Base-by-base conservation (phyloP, 345 rosid species). In the Moringa oleifera region DNA sequence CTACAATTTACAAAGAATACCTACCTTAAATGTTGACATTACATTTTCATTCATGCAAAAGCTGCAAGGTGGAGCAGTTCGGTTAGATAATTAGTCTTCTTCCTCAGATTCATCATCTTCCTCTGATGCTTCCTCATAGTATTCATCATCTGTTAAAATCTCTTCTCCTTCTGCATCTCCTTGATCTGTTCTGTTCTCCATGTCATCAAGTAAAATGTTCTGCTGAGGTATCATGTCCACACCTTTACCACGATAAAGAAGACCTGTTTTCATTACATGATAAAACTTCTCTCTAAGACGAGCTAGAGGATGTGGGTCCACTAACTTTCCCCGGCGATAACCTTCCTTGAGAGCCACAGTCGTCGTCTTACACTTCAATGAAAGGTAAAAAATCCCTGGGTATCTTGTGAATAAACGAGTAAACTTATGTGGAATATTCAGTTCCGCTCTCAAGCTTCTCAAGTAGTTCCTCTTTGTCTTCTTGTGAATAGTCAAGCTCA, bases 391-490 rank as follows among this genome's bases (percentile, higher is more conserved):
- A 33, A 94, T 88, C 72, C 96, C 97, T 0, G 97, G 99, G 68
- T 90, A 90, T 69, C 96, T 75, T 0, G 99, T 90, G 72, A 94
- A 94, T 9, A 88, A 59, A 47, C 95, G 83, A 63, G 99, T 94
- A 65, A 94, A 88, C 73, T 85, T 90, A 59, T 90, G 96, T 0
- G 97, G 96, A 64, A 94, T 77, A 75, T 78, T 81, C 46, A 94
- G 80, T 63, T 90, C 96, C 0, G 77, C 95, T 66, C 97, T 85
- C 81, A 90, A 55, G 71, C 91, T 82, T 77, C 99, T 90, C 67
- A 90, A 70, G 83, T 94, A 88, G 79, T 90, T 90, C 76, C 99
- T 82, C 80, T 94, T 90, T 23, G 95, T 94, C 79, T 88, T 90
- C 88, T 90, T 94, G 77, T 90, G 99, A 66, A 90, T 82, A 0